A percentile compares a stretch with the other conserved stretches of the same genome.
These are phyloP conservation scores for Cucumis cinereus DNA, from an alignment of 306 rosid species.

Conservation along the genomic window DNA sequence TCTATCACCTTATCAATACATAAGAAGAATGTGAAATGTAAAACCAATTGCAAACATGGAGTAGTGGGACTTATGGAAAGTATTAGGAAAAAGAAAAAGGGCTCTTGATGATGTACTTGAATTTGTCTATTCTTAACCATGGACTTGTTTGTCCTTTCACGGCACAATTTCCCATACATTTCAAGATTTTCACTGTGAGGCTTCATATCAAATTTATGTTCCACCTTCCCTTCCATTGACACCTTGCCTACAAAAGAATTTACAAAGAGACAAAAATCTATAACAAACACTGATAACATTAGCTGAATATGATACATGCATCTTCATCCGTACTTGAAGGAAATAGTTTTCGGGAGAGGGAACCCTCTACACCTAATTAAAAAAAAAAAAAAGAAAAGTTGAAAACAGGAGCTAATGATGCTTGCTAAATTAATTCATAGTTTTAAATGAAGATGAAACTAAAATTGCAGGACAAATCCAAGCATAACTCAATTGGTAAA, in stretches of 20 bases:
- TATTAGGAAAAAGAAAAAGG: neutral
- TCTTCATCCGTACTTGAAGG: neutral
- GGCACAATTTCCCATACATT: constrained; percentile 81
- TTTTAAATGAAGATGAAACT: neutral
- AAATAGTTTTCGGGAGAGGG: neutral
- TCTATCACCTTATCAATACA: constrained; percentile 58
- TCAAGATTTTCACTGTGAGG: constrained; percentile 85
- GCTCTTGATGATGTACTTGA: constrained; percentile 37
- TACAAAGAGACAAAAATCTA: neutral
- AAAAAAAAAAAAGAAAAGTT: no score
- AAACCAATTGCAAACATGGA: neutral
- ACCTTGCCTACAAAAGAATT: constrained; percentile 18
- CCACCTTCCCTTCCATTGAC: constrained; percentile 88
- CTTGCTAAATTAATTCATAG: neutral
- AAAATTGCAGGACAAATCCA: neutral
- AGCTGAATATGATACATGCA: neutral
- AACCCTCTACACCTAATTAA: neutral
- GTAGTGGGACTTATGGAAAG: neutral
- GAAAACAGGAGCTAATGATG: neutral
- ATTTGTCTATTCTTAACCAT: constrained; percentile 74
- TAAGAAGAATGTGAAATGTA: constrained; percentile 15
- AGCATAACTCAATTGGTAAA: neutral
- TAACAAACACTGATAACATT: neutral
- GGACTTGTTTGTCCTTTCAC: constrained; percentile 89
- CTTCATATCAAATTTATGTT: constrained; percentile 95